Evolutionary conservation across 1,284 basidiomycete species (phyloP).

Genomic region (Leccinum fallax): DNA sequence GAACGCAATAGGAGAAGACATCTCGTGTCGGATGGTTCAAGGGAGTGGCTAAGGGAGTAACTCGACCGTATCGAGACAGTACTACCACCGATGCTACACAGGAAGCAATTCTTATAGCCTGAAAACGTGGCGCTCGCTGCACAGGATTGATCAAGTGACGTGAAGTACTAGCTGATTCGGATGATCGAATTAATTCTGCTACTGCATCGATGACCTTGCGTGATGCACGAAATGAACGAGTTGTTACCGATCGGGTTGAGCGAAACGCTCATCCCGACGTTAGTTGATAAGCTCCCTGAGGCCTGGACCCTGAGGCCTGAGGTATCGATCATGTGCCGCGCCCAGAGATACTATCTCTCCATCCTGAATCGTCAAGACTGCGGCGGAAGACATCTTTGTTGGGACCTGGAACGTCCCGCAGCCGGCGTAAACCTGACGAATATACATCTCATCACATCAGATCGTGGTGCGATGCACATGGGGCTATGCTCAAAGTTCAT

Average conservation of each 20-base stretch:
- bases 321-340: not conserved
- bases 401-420: not conserved
- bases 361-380: not conserved
- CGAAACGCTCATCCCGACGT: not conserved
- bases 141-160: not conserved
- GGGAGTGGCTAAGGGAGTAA: not conserved
- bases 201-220: not conserved
- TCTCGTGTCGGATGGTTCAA: not conserved
- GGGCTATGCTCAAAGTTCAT: not conserved
- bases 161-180: not conserved
- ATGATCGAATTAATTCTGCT: not conserved
- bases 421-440: not conserved
- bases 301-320: not conserved
- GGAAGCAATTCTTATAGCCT: not conserved
- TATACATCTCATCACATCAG: not conserved
- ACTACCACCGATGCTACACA: not conserved
- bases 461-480: not conserved
- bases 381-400: not conserved
- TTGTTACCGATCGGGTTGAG: too few relatives aligned
- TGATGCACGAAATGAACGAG: not conserved
- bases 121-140: not conserved
- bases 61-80: not conserved
- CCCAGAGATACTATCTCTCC: not conserved
- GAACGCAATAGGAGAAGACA: constrained; percentile 4
- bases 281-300: not conserved